Conservation (phyloP, 2,329 filamentous ascomycete species). For the Colletotrichum euphorbiae region DNA sequence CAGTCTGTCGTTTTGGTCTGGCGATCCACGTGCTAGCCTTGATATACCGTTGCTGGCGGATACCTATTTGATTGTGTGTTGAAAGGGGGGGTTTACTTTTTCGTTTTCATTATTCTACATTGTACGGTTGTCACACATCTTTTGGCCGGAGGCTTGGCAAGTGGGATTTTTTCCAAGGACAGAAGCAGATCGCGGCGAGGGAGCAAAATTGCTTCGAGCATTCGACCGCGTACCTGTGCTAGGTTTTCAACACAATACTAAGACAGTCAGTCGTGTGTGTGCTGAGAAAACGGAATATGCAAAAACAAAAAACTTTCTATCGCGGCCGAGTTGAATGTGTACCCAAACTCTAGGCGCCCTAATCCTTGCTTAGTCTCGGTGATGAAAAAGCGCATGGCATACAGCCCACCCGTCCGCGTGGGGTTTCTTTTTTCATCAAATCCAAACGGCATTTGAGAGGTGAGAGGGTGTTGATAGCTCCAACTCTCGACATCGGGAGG, state of each 20-base stretch:
- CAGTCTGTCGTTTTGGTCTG: background rate
- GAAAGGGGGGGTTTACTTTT: too few species aligned
- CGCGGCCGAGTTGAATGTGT: background rate
- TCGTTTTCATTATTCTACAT: background rate
- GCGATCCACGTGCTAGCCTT: background rate
- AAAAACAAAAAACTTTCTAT: slow-evolving; percentile 1
- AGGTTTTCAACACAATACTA: slow-evolving; percentile 29
- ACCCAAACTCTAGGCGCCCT: background rate
- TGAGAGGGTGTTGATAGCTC: background rate
- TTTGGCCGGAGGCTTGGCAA: background rate
- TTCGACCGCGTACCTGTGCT: slow-evolving; percentile 3
- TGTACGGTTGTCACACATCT: background rate
- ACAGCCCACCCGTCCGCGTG: background rate
- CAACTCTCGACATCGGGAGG: background rate
- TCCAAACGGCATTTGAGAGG: background rate
- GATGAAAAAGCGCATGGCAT: slow-evolving; percentile 4
- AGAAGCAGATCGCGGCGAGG: background rate
- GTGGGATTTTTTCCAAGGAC: background rate
- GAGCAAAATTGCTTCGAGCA: background rate
- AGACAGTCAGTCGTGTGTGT: background rate
- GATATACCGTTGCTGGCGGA: background rate
- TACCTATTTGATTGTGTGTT: slow-evolving; percentile 22
- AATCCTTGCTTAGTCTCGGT: background rate
- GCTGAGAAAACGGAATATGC: background rate
- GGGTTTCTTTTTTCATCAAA: background rate